These are phyloP conservation scores for Phytophthora ohioensis DNA, from an alignment of 352 stramenopile species.

Conservation along the genomic window DNA sequence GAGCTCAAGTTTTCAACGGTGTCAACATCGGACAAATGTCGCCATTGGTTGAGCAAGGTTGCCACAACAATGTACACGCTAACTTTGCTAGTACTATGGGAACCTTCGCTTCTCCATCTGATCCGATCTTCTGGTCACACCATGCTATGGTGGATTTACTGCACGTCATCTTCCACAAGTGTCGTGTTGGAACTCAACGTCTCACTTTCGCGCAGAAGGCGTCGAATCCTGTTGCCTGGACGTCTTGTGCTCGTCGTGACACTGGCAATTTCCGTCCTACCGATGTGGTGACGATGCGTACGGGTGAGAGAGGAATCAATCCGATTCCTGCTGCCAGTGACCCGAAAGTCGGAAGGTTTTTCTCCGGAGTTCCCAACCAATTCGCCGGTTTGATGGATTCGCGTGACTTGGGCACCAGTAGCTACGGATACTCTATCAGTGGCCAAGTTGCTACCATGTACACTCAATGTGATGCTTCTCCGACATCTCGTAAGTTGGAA, in stretches of 20 bases:
- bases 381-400: constrained; percentile 62
- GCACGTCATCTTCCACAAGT: constrained; percentile 78
- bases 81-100: constrained; percentile 63
- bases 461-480: constrained; percentile 44
- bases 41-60: constrained; percentile 48
- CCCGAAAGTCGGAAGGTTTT: constrained; percentile 45
- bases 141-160: constrained; percentile 76
- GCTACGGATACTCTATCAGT: constrained; percentile 66
- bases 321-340: constrained; percentile 44
- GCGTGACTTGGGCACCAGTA: constrained; percentile 51
- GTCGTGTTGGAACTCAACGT: constrained; percentile 50
- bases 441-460: constrained; percentile 55
- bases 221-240: constrained; percentile 51
- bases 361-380: constrained; percentile 44
- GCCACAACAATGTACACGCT: constrained; percentile 77
- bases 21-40: constrained; percentile 71
- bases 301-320: constrained; percentile 43
- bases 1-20: constrained; percentile 56
- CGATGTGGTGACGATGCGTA: constrained; percentile 58
- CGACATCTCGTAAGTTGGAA: constrained; percentile 32
- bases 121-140: constrained; percentile 84
- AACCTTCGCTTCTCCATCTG: constrained; percentile 56
- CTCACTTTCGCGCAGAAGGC: constrained; percentile 64
- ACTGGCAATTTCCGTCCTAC: constrained; percentile 51
- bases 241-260: constrained; percentile 56